A percentile compares a stretch with the other conserved stretches of the same genome.
Conservation (phyloP, 2,329 filamentous ascomycete species). For the Niveomyces coronatus region DNA sequence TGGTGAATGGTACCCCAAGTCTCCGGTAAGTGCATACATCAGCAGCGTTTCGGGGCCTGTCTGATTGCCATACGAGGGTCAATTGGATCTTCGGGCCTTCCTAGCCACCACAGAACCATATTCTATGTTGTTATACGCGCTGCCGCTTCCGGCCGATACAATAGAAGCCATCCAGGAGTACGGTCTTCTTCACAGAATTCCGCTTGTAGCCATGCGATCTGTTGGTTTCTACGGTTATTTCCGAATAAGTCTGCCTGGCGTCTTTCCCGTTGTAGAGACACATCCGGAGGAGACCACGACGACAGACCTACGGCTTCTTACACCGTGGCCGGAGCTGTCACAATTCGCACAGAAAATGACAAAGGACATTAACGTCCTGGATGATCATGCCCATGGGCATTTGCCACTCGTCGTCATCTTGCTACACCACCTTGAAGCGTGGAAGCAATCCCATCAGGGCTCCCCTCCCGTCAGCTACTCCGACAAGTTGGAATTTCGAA, state of each 20-base stretch:
- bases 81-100: conserved; percentile 28
- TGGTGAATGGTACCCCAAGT: conserved; percentile 55
- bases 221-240: conserved; percentile 88
- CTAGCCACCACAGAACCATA: conserved; percentile 32
- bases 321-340: conserved; percentile 74
- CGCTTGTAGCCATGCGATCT: conserved; percentile 76
- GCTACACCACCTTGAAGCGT: conserved; percentile 69
- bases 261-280: conserved; percentile 89
- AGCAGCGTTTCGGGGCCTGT: conserved; percentile 1
- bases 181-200: conserved; percentile 48
- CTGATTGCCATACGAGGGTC: conserved; percentile 14
- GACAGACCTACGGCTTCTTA: conserved; percentile 72
- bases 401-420: conserved; percentile 79
- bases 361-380: conserved; percentile 55
- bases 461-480: conserved; percentile 62
- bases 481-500: conserved; percentile 77
- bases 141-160: conserved; percentile 35
- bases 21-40: conserved; percentile 25
- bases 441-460: conserved; percentile 63
- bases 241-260: conserved; percentile 63
- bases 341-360: conserved; percentile 59
- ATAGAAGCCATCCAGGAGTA: conserved; percentile 37
- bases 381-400: conserved; percentile 79
- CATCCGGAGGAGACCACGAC: conserved; percentile 82
- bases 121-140: conserved; percentile 45